Evolutionary conservation across 2,329 filamentous ascomycete species (phyloP).

Genomic region (Diaporthe caulivora): DNA sequence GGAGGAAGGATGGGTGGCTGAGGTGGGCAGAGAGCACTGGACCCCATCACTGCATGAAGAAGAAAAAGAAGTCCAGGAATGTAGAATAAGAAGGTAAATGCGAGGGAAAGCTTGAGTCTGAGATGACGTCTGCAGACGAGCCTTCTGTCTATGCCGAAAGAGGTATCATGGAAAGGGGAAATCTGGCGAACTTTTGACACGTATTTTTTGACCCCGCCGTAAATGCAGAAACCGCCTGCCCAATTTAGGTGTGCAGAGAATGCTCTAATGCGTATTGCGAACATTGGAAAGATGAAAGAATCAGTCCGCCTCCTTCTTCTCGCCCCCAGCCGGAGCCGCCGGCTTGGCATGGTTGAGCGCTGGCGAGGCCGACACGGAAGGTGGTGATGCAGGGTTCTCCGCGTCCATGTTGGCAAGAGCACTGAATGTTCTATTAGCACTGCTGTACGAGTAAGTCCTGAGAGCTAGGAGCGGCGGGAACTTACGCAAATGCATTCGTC

Average conservation of each 20-base stretch:
- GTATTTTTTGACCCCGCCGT: conserved; percentile 60
- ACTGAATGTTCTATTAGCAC: conserved; percentile 55
- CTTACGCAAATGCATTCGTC: conserved; percentile 94
- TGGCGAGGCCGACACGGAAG: conserved; percentile 76
- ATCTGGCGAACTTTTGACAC: conserved; percentile 60
- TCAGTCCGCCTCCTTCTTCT: conserved; percentile 66
- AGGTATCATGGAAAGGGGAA: conserved; percentile 64
- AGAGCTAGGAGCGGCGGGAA: not conserved
- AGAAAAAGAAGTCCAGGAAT: conserved; percentile 37
- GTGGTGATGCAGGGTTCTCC: conserved; percentile 76
- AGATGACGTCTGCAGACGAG: conserved; percentile 48
- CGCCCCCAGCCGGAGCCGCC: conserved; percentile 55
- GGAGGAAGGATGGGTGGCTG: not conserved
- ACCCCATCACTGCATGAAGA: conserved; percentile 37
- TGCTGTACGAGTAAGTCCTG: not conserved
- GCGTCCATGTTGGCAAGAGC: conserved; percentile 72
- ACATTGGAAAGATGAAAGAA: conserved; percentile 47
- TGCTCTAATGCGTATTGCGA: conserved; percentile 59
- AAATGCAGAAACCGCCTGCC: conserved; percentile 63
- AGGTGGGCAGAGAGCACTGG: conserved; percentile 24
- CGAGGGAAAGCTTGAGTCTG: conserved; percentile 44
- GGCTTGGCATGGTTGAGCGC: conserved; percentile 73
- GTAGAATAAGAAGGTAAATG: conserved; percentile 28
- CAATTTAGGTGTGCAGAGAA: conserved; percentile 60
- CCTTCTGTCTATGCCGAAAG: conserved; percentile 57